Conservation (phyloP, 2,329 filamentous ascomycete genomes). For the Zalaria sp. region DNA sequence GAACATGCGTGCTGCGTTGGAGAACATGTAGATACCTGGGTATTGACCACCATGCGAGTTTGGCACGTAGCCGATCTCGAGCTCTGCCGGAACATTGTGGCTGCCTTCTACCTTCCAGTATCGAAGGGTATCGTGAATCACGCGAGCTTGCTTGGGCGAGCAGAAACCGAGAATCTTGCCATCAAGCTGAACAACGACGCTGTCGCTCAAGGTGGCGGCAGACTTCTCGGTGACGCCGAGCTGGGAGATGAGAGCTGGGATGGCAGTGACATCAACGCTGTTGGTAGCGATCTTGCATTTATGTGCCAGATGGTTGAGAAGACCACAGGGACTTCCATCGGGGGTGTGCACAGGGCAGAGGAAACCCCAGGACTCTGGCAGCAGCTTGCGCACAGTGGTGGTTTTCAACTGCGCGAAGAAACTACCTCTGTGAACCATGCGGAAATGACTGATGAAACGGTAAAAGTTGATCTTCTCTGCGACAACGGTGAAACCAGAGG, state of each 20-base stretch:
- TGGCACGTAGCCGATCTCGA: conserved; percentile 88
- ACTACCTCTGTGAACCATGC: conserved; percentile 96
- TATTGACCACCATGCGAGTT: conserved; percentile 86
- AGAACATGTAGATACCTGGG: conserved; percentile 88
- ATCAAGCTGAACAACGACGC: conserved; percentile 79
- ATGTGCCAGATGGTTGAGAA: conserved; percentile 89
- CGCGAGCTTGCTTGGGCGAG: conserved; percentile 64
- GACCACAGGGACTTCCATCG: conserved; percentile 85
- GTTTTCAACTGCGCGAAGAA: conserved; percentile 98
- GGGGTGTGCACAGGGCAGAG: conserved; percentile 95
- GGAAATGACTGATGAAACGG: conserved; percentile 96
- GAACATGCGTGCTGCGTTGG: conserved; percentile 72
- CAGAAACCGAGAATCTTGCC: conserved; percentile 85
- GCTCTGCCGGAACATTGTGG: conserved; percentile 63
- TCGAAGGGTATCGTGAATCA: conserved; percentile 73
- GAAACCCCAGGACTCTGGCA: conserved; percentile 97
- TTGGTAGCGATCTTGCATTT: conserved; percentile 82
- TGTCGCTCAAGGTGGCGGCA: conserved; percentile 67
- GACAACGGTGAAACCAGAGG: conserved; percentile 88
- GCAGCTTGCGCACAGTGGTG: conserved; percentile 84
- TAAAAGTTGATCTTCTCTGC: conserved; percentile 99
- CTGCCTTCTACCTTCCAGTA: conserved; percentile 91
- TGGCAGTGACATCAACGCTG: conserved; percentile 55
- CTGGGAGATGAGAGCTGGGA: conserved; percentile 61
- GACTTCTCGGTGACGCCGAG: conserved; percentile 66